Evolutionary conservation across 192 early-diverging fungal species (phyloP), one percentile per base, ranked within the genome.

Genomic region (Podila clonocystis): DNA sequence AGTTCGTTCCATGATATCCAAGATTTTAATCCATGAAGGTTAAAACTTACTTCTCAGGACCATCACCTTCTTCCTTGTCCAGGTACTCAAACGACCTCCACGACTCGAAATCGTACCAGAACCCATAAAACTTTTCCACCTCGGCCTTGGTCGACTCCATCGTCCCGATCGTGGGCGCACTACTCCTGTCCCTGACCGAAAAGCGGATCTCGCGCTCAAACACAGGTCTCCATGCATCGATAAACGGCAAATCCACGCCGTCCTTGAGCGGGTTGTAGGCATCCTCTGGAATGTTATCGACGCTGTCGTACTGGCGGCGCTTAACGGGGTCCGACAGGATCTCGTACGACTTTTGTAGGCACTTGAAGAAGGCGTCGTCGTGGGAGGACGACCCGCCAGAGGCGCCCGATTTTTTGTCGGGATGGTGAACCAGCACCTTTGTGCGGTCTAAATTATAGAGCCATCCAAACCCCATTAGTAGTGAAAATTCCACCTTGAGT

Each of bases 291-390:
- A 86, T 86, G 13, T 91, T 91, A 72, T 96, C 95, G 9, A 91
- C 87, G 4, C 93, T 94, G 83, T 96, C 95, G 82, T 89, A 96
- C 63, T 94, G 90, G 31, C 88, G 78, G 63, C 95, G 87, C 72
- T 90, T 91, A 36, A 80, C 63, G 5, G 88, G 88, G 64, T 96
- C 92, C 24, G 83, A 87, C 28, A 96, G 75, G 48, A 92, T 80
- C 73, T 94, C 94, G 82, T 91, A 93, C 0, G 95, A 92, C 29
- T 67, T 82, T 67, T 95, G 93, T 22, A 94, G 82, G 58, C 94
- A 95, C 74, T 96, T 95, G 89, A 95, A 96, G 70, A 94, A 93
- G 3, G 78, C 68, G 70, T 96, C 94, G 72, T 93, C 88, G 58
- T 82, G 84, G 9, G 64, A 64, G 1, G 64, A 61, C 58, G 70